Evolutionary conservation across 1,284 basidiomycete genomes (phyloP).

Genomic region (Hemileia vastatrix): DNA sequence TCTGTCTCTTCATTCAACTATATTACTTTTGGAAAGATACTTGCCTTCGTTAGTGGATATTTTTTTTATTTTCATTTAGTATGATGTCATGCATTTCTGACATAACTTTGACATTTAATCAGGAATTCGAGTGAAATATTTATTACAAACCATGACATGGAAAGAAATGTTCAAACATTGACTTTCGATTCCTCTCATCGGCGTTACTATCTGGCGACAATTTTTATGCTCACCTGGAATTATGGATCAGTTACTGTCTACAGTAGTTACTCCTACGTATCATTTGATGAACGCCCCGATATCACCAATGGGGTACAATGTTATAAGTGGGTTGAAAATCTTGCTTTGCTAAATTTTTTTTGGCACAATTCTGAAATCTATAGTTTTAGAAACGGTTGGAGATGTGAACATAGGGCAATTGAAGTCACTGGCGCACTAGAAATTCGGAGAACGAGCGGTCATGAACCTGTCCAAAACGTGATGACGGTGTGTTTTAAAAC

Average conservation of each 20-base stretch:
- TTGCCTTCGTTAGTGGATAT: background rate
- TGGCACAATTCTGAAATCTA: too few species aligned
- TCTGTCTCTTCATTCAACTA: background rate
- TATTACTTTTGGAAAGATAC: background rate
- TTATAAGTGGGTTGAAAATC: background rate
- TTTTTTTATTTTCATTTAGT: background rate
- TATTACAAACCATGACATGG: slow-evolving; percentile 17
- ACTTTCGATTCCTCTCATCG: background rate
- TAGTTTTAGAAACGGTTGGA: slow-evolving; percentile 16
- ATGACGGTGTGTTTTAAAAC: too few species aligned
- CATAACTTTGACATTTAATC: background rate
- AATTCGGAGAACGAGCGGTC: background rate
- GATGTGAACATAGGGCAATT: slow-evolving; percentile 17
- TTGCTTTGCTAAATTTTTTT: background rate
- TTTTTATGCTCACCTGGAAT: slow-evolving; percentile 11
- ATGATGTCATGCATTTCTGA: background rate
- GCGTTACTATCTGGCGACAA: slow-evolving; percentile 1
- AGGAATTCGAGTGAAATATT: slow-evolving; percentile 15
- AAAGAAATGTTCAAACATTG: background rate
- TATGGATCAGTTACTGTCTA: slow-evolving; percentile 18
- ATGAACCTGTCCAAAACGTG: slow-evolving; percentile 9
- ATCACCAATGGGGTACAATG: slow-evolving; percentile 5
- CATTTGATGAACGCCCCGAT: slow-evolving; percentile 14
- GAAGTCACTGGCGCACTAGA: slow-evolving; percentile 9
- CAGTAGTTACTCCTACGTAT: slow-evolving; percentile 15